Percentiles rank a stretch among this genome's conserved stretches.
phyloP scores from a whole-genome alignment of 495 filamentous ascomycete genomes.

The Talaromyces proteolyticus region DNA sequence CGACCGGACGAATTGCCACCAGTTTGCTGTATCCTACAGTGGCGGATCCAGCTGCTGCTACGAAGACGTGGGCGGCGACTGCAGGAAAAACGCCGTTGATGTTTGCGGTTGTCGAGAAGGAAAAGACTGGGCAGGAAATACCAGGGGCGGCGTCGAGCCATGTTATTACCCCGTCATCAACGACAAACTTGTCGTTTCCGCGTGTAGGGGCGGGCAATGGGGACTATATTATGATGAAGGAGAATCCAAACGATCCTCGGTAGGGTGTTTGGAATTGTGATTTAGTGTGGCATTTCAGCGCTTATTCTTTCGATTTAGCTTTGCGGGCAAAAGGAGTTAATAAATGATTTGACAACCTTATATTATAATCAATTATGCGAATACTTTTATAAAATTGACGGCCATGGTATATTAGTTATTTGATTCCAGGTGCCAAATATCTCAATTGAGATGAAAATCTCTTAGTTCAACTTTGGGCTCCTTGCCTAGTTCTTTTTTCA shows the following conservation, averaged over 20 bases:
- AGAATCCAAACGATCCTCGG: background rate
- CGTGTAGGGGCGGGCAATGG: background rate
- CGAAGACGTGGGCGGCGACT: background rate
- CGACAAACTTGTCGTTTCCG: background rate
- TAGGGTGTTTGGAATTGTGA: no score
- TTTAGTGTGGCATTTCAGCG: no score
- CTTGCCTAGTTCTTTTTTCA: no score
- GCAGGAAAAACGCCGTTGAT: background rate
- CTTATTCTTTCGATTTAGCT: no score
- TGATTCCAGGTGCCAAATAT: no score
- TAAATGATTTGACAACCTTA: no score
- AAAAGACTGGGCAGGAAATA: background rate
- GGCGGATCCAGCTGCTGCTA: background rate
- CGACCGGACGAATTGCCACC: background rate
- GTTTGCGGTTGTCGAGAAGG: background rate
- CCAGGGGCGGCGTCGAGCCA: background rate
- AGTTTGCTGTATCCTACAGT: background rate
- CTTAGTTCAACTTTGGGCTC: no score
- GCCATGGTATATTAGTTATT: no score
- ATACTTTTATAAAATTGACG: no score
- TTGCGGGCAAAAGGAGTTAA: no score
- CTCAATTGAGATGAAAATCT: no score
- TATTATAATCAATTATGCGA: no score
- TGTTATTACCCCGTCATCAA: background rate
- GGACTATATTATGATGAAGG: background rate